Conservation (phyloP, 2,329 filamentous ascomycete genomes). For the Colletotrichum sp. region DNA sequence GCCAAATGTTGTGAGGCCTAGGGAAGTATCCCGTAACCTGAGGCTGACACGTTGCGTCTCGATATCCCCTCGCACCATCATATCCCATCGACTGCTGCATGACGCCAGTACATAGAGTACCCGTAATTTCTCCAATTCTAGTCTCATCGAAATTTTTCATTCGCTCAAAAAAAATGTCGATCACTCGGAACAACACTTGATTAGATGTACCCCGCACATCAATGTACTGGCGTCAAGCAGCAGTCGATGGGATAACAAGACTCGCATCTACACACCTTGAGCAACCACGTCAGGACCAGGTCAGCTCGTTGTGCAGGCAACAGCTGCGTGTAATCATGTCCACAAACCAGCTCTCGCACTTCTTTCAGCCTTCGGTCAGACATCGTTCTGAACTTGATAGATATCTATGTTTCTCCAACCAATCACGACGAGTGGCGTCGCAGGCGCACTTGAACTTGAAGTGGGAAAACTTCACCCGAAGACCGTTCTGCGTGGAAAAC, state of each 20-base stretch:
- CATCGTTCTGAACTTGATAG: fast-evolving
- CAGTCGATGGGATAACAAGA: not conserved
- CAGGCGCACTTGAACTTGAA: not conserved
- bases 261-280: not conserved
- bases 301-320: not conserved
- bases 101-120: too few species aligned
- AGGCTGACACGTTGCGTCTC: not conserved
- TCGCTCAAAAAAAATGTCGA: too few species aligned
- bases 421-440: not conserved
- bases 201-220: too few species aligned
- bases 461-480: not conserved
- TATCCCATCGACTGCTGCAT: too few species aligned
- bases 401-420: not conserved
- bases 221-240: too few species aligned
- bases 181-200: too few species aligned
- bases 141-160: too few species aligned
- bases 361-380: fast-evolving
- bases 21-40: not conserved
- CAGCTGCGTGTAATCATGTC: not conserved
- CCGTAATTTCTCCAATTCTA: too few species aligned
- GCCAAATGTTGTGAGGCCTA: not conserved
- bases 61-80: not conserved
- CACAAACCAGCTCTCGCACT: not conserved
- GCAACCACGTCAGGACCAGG: not conserved
- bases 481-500: not conserved